phyloP scores from a whole-genome alignment of 257 asterid genomes.

The Solanum tacnaense region DNA sequence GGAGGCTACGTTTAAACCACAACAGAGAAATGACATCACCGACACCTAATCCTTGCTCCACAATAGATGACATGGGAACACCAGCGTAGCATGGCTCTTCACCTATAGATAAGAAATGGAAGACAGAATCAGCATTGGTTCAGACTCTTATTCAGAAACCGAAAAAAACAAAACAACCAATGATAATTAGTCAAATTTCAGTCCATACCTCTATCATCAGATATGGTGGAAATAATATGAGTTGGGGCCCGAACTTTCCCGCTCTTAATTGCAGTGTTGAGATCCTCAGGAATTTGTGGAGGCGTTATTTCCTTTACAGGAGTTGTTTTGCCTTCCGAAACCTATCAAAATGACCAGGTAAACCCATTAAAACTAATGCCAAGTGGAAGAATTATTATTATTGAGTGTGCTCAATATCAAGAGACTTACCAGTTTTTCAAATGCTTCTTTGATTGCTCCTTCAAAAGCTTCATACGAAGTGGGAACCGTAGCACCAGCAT shows the following conservation, averaged over 20 bases:
- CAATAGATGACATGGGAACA: conserved; percentile 92
- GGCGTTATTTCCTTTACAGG: conserved; percentile 83
- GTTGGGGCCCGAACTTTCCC: conserved; percentile 99
- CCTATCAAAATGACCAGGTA: conserved; percentile 31
- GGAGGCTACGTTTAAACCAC: conserved; percentile 99
- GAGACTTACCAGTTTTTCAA: conserved; percentile 49
- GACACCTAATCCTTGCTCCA: conserved; percentile 95
- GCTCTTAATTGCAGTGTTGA: conserved; percentile 80
- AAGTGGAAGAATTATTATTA: neutral
- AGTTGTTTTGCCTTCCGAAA: conserved; percentile 55
- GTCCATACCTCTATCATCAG: conserved; percentile 86
- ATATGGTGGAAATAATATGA: conserved; percentile 91
- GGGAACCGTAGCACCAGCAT: conserved; percentile 94
- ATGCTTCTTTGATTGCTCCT: conserved; percentile 70
- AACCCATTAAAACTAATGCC: neutral
- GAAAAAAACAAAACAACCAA: neutral
- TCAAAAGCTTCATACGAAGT: conserved; percentile 92
- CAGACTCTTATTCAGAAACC: neutral
- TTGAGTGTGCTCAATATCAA: neutral
- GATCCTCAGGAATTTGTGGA: conserved; percentile 98
- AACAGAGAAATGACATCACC: conserved; percentile 94
- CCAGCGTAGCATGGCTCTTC: conserved; percentile 97
- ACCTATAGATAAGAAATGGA: conserved; percentile 37
- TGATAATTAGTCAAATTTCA: neutral
- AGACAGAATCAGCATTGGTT: neutral